Base-by-base conservation (phyloP, 2,329 filamentous ascomycete species). In the Colletotrichum zoysiae region DNA sequence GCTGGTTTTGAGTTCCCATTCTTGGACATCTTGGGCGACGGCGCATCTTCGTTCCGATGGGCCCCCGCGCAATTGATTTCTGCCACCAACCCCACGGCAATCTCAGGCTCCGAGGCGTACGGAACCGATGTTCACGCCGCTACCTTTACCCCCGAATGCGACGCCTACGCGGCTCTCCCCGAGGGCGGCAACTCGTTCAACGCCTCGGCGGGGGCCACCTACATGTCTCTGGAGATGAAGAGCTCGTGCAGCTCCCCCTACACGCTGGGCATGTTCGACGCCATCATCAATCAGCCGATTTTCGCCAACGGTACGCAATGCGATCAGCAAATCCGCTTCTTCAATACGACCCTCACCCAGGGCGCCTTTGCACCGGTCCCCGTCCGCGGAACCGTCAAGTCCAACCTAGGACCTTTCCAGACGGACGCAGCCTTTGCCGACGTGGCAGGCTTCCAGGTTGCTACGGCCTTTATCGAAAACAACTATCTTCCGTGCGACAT, bases 1-100 rank as follows among this genome's bases (percentile, higher is more conserved):
- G 79, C 84, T 23, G 83, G 84, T 11, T 83, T 88, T 71, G 84
- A 86, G 74, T 89, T 88, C 69, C 88, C 88, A 0, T 90, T 89
- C 76, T 71, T 89, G 48, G 87, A 89, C 75, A 76, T 87, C 7
- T 79, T 88, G 3, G 81, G 82, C 61, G 86, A 89, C 77, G 84
- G 84, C 44, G 79, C 82, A 72, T 85, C 85, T 1, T 84, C 83
- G 3, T 90, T 88, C 79, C 84, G 84, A 50, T 88, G 85, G 82
- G 82, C 81, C 0, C 83, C 83, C 0, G 81, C 82, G 3, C 81
- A 87, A 65, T 78, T 88, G 68, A 84, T 89, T 73, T 83, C 82
- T 2, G 81, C 82, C 1, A 74, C 73, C 66, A 84, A 85, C 74
- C 73, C 77, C 1, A 76, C 83, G 7, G 86, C 86, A 4, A 75